phyloP scores from a whole-genome alignment of 768 basidiomycete species.

The Leccinum imitatum region DNA sequence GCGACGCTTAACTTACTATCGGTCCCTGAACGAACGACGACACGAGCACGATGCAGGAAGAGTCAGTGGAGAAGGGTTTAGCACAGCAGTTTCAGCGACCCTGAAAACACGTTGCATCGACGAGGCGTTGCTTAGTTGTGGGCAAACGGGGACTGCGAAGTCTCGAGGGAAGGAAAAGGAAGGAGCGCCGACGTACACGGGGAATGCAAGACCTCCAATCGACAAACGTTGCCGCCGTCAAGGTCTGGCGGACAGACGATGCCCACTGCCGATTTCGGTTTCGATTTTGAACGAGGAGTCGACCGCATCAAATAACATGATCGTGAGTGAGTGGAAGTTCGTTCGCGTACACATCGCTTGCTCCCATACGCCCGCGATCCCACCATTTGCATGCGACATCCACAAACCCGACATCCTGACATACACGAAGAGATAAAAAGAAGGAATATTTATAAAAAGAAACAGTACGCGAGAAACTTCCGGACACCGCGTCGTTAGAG shows the following conservation, averaged over 20 bases:
- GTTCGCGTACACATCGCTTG: neutral
- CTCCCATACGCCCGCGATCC: neutral
- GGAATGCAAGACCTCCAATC: neutral
- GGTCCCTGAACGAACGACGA: neutral
- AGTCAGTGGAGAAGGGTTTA: neutral
- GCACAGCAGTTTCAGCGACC: slow-evolving; percentile 13
- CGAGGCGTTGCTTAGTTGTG: slow-evolving; percentile 16
- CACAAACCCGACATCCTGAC: neutral
- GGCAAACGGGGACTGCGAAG: neutral
- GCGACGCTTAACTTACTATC: neutral
- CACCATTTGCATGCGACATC: neutral
- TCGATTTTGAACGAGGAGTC: neutral
- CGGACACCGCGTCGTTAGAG: neutral
- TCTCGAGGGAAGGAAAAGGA: neutral
- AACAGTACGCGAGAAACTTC: neutral
- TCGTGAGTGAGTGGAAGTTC: neutral
- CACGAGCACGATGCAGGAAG: neutral
- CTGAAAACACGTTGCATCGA: slow-evolving; percentile 26
- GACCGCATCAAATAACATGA: neutral
- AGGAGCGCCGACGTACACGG: neutral
- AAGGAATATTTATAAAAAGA: neutral
- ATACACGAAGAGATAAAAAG: neutral
- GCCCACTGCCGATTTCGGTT: neutral
- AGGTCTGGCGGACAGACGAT: neutral
- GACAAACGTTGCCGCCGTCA: neutral